Base-by-base conservation (phyloP, 148 eudicot species). In the Bassia scoparia region DNA sequence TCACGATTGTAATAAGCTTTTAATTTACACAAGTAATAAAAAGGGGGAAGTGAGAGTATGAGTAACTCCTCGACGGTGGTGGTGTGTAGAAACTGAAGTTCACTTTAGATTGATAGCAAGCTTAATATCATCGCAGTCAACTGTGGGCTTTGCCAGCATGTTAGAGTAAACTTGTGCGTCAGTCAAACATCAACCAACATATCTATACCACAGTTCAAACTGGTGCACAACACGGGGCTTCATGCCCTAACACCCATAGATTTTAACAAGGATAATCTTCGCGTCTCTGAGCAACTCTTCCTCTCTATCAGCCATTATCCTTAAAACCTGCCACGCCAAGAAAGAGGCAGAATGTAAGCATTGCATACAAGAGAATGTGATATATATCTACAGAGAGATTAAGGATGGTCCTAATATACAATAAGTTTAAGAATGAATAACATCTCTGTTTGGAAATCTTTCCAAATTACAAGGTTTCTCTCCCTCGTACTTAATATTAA, bases 21-120 rank as follows among this genome's bases (percentile, higher is more conserved):
- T 68, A 11, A 17, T 17, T 68, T 48, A n/a, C n/a, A n/a, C 12
- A 41, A 41, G 11, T n/a, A 7, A 3, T 10, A 30, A 12, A 24
- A 55, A 12, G 0, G 21, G 61, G 33, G 15, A 7, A 30, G 23
- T 68, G 30, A 38, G 17, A 49, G 13, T 74, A 74, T 18, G 69
- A 41, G 55, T 86, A 95, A 97, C 96, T 92, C 97, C 59, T n/a
- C 99, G 84, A 37, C n/a, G 97, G 96, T 35, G 99, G 99, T n/a
- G 96, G 97, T 81, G 99, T 15, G 99, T n/a, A 92, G 87, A 92
- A 95, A 82, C 94, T 95, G 67, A 87, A 92, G 74, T 88, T 88
- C 74, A 85, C 89, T 86, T 91, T 88, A 3, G 97, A 89, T 74
- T 92, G 99, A 95, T 87, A 0, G 97, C 96, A 53, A 95, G 93